A percentile compares a stretch with the other conserved stretches of the same genome.
phyloP scores from a whole-genome alignment of 1,284 basidiomycete genomes.

The Coniferiporia sulphurascens region DNA sequence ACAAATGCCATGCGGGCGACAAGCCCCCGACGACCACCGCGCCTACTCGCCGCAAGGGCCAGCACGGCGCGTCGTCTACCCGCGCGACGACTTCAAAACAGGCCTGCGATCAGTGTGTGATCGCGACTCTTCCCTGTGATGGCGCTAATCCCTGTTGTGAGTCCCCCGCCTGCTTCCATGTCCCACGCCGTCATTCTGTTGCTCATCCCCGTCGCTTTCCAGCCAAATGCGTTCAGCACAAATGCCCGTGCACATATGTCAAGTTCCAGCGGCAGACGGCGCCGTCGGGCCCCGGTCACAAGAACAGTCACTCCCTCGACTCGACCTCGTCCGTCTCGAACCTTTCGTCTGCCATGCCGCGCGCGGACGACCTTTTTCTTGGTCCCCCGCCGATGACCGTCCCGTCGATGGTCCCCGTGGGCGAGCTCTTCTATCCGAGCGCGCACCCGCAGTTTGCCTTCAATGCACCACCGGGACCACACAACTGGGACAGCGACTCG shows the following conservation, averaged over 20 bases:
- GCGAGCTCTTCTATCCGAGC: conserved; percentile 15
- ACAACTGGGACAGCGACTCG: conserved; percentile 14
- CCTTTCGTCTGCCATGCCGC: conserved; percentile 9
- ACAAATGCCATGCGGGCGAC: conserved; percentile 82
- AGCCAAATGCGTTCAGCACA: conserved; percentile 78
- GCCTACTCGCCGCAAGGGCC: conserved; percentile 49
- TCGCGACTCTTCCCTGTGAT: conserved; percentile 75
- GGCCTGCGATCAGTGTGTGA: conserved; percentile 84
- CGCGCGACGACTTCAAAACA: conserved; percentile 74
- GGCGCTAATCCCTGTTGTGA: conserved; percentile 73
- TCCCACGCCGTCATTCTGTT: conserved; percentile 5
- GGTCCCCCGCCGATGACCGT: conserved; percentile 18
- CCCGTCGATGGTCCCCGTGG: conserved; percentile 13
- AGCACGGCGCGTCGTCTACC: conserved; percentile 46
- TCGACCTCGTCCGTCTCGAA: conserved; percentile 3
- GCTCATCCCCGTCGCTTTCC: conserved; percentile 4
- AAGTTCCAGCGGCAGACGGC: conserved; percentile 82
- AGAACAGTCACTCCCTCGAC: conserved; percentile 13
- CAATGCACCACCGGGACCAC: conserved; percentile 11
- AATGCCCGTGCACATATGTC: conserved; percentile 76
- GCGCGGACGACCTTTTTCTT: conserved; percentile 19
- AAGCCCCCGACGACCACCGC: conserved; percentile 47
- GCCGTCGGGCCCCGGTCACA: conserved; percentile 64
- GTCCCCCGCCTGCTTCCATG: conserved; percentile 17
- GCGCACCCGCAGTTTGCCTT: conserved; percentile 15